Evolutionary conservation across 1,284 basidiomycete genomes (phyloP).

Genomic region (Cryptococcus neoformans): DNA sequence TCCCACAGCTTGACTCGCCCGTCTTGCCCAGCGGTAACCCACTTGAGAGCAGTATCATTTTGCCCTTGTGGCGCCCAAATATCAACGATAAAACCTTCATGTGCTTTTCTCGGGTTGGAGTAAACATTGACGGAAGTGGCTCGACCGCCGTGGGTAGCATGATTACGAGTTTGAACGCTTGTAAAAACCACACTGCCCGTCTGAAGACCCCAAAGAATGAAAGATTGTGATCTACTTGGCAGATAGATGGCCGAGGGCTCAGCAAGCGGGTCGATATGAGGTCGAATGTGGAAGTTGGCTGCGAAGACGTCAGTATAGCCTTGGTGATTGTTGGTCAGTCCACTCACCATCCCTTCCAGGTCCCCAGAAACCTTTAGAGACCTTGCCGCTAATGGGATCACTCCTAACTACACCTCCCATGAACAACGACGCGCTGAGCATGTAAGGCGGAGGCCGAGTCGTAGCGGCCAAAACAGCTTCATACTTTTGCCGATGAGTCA

Average conservation of each 20-base stretch:
- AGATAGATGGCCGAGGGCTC: slow-evolving; percentile 30
- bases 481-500: slow-evolving; percentile 42
- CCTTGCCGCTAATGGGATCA: slow-evolving; percentile 45
- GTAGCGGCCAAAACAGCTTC: slow-evolving; percentile 39
- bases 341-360: slow-evolving; percentile 32
- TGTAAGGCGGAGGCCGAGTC: slow-evolving; percentile 36
- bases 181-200: slow-evolving; percentile 40
- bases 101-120: slow-evolving; percentile 8
- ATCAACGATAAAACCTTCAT: slow-evolving; percentile 27
- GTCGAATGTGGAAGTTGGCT: slow-evolving; percentile 42
- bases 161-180: slow-evolving; percentile 31
- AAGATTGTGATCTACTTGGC: slow-evolving; percentile 29
- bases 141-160: slow-evolving; percentile 33
- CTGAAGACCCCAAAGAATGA: slow-evolving; percentile 41
- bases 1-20: slow-evolving; percentile 46
- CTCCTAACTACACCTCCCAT: slow-evolving; percentile 38
- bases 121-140: slow-evolving; percentile 36
- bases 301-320: too few species aligned
- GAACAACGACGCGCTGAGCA: slow-evolving; percentile 37
- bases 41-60: slow-evolving; percentile 16
- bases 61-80: slow-evolving; percentile 26
- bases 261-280: slow-evolving; percentile 27
- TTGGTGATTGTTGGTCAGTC: slow-evolving; percentile 1
- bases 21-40: slow-evolving; percentile 43
- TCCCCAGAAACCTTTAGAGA: slow-evolving; percentile 47